These are phyloP conservation scores for Carex scoparia DNA, from an alignment of 176 grass and related monocot genomes.

Conservation along the genomic window DNA sequence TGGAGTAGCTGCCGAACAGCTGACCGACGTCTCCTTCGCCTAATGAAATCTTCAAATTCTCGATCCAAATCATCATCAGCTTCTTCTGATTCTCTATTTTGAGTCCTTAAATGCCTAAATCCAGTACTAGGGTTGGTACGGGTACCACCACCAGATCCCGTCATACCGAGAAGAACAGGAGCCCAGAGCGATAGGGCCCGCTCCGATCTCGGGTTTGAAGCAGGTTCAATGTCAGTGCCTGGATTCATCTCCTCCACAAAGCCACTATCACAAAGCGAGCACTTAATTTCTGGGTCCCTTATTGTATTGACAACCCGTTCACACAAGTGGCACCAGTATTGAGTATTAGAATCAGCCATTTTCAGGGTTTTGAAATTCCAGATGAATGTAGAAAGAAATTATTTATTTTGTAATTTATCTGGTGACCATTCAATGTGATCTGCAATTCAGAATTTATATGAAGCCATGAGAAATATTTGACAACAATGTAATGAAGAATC, in stretches of 20 bases:
- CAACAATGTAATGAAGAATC: background rate
- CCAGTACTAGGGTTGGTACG: background rate
- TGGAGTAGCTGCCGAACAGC: constrained; percentile 60
- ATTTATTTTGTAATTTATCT: background rate
- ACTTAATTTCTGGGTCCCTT: constrained; percentile 60
- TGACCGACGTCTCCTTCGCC: constrained; percentile 52
- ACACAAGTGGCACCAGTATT: constrained; percentile 85
- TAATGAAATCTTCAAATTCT: constrained; percentile 82
- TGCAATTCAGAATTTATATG: constrained; percentile 8
- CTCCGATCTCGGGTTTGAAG: constrained; percentile 29
- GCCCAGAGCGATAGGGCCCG: constrained; percentile 47
- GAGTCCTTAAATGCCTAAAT: constrained; percentile 1
- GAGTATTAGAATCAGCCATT: constrained; percentile 26
- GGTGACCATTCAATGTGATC: background rate
- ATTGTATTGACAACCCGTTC: constrained; percentile 38
- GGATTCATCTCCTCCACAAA: constrained; percentile 73
- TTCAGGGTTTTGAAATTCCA: background rate
- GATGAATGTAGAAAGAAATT: background rate
- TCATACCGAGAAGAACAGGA: constrained; percentile 27
- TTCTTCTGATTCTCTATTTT: constrained; percentile 47
- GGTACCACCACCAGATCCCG: constrained; percentile 17
- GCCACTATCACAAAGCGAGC: constrained; percentile 56
- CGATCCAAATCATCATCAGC: constrained; percentile 59
- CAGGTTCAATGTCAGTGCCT: constrained; percentile 40
- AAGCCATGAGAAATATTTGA: background rate